phyloP scores from a whole-genome alignment of 306 rosid species.

The Prosopis cineraria region DNA sequence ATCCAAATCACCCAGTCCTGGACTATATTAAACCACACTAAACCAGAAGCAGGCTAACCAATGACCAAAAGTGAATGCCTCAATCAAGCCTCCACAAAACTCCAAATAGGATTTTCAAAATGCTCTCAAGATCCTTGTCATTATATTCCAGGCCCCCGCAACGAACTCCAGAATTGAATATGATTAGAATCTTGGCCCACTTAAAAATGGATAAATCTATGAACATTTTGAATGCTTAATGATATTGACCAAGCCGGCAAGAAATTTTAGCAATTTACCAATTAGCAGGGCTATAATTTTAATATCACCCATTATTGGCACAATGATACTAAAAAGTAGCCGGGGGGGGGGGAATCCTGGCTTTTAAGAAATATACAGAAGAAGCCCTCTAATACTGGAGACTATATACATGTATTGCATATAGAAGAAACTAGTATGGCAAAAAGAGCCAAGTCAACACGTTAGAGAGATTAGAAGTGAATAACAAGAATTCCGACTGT shows the following conservation, averaged over 20 bases:
- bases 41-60: conserved; percentile 2
- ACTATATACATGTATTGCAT: neutral
- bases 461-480: neutral
- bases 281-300: neutral
- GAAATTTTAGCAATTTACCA: neutral
- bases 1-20: neutral
- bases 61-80: neutral
- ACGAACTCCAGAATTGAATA: neutral
- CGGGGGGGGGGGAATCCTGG: neutral
- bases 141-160: neutral
- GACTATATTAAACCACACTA: neutral
- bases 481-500: neutral
- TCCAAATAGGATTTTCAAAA: neutral
- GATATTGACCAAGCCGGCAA: neutral
- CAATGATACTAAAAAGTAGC: neutral
- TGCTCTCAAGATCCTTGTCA: neutral
- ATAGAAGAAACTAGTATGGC: neutral
- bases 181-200: neutral
- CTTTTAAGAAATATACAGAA: neutral
- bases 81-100: neutral
- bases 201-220: neutral
- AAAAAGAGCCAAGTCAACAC: neutral
- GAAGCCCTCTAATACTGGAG: neutral
- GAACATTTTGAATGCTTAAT: neutral
- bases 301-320: neutral